phyloP scores from a whole-genome alignment of 768 basidiomycete species.

The Mycena kentingensis region DNA sequence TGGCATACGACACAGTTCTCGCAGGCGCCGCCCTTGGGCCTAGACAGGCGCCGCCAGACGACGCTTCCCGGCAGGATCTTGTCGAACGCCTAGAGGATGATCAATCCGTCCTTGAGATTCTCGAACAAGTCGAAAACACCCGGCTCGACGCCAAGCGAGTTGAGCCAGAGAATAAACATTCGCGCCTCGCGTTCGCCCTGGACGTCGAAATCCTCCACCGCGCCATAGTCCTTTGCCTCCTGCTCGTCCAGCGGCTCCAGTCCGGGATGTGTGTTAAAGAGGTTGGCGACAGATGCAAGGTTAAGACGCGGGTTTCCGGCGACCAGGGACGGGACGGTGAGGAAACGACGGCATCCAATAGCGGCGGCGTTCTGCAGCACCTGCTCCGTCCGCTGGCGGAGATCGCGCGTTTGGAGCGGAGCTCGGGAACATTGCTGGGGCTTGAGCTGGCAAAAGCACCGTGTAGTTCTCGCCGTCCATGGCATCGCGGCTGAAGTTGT shows the following conservation, averaged over 20 bases:
- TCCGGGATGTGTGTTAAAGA: constrained; percentile 97
- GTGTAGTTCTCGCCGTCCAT: constrained; percentile 98
- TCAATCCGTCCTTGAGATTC: constrained; percentile 87
- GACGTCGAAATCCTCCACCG: constrained; percentile 95
- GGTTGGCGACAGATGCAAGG: constrained; percentile 96
- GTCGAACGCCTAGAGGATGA: constrained; percentile 96
- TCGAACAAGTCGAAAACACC: constrained; percentile 96
- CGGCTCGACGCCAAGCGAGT: constrained; percentile 95
- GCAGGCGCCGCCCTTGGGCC: constrained; percentile 70
- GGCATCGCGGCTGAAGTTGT: constrained; percentile 98
- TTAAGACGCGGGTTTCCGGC: constrained; percentile 96
- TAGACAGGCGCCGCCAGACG: constrained; percentile 93
- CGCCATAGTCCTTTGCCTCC: constrained; percentile 88
- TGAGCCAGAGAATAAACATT: constrained; percentile 97
- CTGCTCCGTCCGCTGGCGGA: constrained; percentile 86
- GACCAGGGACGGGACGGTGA: constrained; percentile 88
- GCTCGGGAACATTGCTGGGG: constrained; percentile 90
- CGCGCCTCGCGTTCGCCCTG: constrained; percentile 98
- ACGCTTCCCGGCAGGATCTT: constrained; percentile 92
- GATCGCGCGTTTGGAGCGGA: constrained; percentile 83
- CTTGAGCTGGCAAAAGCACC: constrained; percentile 92
- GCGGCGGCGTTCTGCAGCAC: constrained; percentile 91
- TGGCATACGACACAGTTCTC: constrained; percentile 41
- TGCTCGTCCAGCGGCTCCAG: constrained; percentile 93
- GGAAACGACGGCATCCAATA: constrained; percentile 95